Evolutionary conservation across 306 rosid genomes (phyloP).

Genomic region (Glycyrrhiza uralensis): DNA sequence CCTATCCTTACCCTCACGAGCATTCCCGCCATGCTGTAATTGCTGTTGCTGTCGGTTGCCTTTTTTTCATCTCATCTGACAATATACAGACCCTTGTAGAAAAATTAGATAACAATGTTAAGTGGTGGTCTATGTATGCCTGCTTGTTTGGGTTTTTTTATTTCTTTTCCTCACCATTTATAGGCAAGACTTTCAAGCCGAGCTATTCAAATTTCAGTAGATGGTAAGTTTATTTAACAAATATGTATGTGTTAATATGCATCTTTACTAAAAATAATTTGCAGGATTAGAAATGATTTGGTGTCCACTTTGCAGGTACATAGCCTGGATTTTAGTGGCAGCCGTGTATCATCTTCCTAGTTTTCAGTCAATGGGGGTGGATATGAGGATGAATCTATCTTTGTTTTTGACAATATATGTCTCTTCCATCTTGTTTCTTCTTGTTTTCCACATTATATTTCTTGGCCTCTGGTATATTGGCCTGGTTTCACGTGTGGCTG

Average conservation of each 20-base stretch:
- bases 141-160: slow-evolving; percentile 90
- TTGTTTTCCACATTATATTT: slow-evolving; percentile 80
- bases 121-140: slow-evolving; percentile 97
- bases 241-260: background rate
- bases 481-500: slow-evolving; percentile 96
- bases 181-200: slow-evolving; percentile 94
- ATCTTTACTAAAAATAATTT: background rate
- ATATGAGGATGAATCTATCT: slow-evolving; percentile 91
- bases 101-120: slow-evolving; percentile 85
- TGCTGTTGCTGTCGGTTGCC: slow-evolving; percentile 92
- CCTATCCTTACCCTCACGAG: slow-evolving; percentile 92
- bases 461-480: slow-evolving; percentile 94
- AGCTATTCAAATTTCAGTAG: slow-evolving; percentile 98
- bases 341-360: slow-evolving; percentile 98
- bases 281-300: slow-evolving; percentile 26
- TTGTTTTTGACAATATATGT: slow-evolving; percentile 78
- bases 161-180: slow-evolving; percentile 96
- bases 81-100: slow-evolving; percentile 87
- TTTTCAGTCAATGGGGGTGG: slow-evolving; percentile 97
- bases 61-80: slow-evolving; percentile 95
- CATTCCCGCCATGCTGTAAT: slow-evolving; percentile 97
- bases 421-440: slow-evolving; percentile 84
- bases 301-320: slow-evolving; percentile 59
- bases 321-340: slow-evolving; percentile 91
- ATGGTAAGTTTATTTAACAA: slow-evolving; percentile 59